Conservation (phyloP, 495 filamentous ascomycete species). For the Lineolata rhizophorae region DNA sequence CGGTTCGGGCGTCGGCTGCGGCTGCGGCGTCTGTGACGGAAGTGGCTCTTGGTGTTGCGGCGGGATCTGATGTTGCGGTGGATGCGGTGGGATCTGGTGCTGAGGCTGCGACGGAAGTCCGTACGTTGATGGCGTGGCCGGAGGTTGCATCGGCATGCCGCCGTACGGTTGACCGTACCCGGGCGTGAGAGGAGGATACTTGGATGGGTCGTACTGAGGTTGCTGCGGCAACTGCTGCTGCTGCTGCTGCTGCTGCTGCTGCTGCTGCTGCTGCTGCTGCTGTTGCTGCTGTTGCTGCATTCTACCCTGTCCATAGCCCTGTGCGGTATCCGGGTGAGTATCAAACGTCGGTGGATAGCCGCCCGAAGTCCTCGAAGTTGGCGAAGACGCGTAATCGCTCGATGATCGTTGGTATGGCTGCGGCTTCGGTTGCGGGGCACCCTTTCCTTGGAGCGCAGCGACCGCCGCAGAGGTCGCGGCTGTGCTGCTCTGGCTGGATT, state of each 20-base stretch:
- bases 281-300: no score
- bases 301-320: no score
- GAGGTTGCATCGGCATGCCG: no score
- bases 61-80: conserved; percentile 5
- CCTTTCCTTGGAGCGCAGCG: neutral
- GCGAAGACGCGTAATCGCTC: no score
- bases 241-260: no score
- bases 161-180: no score
- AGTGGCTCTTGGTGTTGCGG: conserved; percentile 11
- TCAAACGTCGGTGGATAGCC: no score
- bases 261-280: no score
- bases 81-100: conserved; percentile 14
- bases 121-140: no score
- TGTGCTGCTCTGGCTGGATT: neutral
- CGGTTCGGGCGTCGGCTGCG: conserved; percentile 2
- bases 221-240: conserved; percentile 34
- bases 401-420: no score
- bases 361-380: neutral
- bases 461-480: neutral
- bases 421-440: no score
- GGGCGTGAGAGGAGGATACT: conserved; percentile 27
- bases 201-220: conserved; percentile 51
- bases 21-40: conserved; percentile 2
- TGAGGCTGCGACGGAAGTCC: conserved; percentile 19
- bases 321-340: no score